Base-by-base conservation (phyloP, 1,139 yeast species). In the Geotrichum phurueaensis region DNA sequence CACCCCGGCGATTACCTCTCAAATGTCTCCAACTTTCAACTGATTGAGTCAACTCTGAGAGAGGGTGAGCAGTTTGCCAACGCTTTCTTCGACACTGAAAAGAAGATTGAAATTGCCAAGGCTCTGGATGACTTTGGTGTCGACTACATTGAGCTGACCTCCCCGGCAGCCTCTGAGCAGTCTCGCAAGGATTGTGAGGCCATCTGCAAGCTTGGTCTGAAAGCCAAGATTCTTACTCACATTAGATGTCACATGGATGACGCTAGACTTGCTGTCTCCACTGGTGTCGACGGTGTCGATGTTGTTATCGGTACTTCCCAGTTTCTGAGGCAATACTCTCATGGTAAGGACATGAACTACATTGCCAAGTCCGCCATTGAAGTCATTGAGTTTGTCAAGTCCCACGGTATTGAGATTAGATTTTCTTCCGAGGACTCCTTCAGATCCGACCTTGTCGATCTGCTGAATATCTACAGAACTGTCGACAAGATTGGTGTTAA, bases 31-130 rank as follows among this genome's bases (percentile, higher is more conserved):
- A 86, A 85, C 70, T 94, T 92, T 78, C 92, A 92, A 80, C 79
- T 94, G 70, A 94, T 94, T 71, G 99, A 94, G 78, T 89, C 97
- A 23, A 94, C 98, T 36, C 81, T 94, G 66, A 86, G 98, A 81
- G 99, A 94, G 78, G 98, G 99, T 75, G 99, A 94, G 78, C 99
- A 94, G 76, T 94, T 94, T 74, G 97, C 98, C 71, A 94, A 92
- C 73, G 97, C 99, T 12, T 94, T 92, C 76, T 94, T 94, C 79
- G 80, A 85, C 69, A 91, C 98, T 55, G 98, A 89, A 73, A 94
- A 90, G 81, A 94, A 94, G 81, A 92, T 94, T 67, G 97, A 92
- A 76, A 94, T 94, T 66, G 99, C 99, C 70, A 92, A 87, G 81
- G 98, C 98, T 20, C 80, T 94, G 65, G 98, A 92, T 75, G 98